A percentile compares a stretch with the other conserved stretches of the same genome.
Evolutionary conservation across 2,329 filamentous ascomycete genomes (phyloP).

Genomic region (Fusarium transvaalense): DNA sequence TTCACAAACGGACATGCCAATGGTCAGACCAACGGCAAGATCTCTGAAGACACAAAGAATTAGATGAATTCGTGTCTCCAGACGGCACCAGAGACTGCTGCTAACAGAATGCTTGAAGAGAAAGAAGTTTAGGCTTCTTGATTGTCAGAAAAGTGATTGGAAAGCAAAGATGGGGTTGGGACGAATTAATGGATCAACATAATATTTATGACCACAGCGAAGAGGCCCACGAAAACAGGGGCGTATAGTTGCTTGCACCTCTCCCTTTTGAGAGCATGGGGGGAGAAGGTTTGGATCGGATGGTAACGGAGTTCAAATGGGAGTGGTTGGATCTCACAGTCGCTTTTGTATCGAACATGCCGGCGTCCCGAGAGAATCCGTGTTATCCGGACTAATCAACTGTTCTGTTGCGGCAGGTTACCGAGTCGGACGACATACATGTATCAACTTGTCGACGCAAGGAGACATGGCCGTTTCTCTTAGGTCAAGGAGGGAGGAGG

Average conservation of each 20-base stretch:
- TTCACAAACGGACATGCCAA: slow-evolving; percentile 29
- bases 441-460: background rate
- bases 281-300: slow-evolving; percentile 15
- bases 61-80: slow-evolving; percentile 13
- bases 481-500: background rate
- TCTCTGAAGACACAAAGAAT: slow-evolving; percentile 30
- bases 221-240: slow-evolving; percentile 17
- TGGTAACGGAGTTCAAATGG: slow-evolving; percentile 34
- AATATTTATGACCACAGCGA: slow-evolving; percentile 39
- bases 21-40: slow-evolving; percentile 36
- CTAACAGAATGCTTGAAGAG: background rate
- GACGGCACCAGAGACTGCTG: slow-evolving; percentile 1
- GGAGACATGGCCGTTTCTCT: background rate
- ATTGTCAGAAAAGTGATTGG: background rate
- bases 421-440: slow-evolving; percentile 10
- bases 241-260: slow-evolving; percentile 32
- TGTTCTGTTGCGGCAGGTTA: slow-evolving; percentile 10
- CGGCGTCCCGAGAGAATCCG: slow-evolving; percentile 35
- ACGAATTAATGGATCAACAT: slow-evolving; percentile 44
- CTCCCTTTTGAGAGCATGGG: slow-evolving; percentile 22
- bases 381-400: slow-evolving; percentile 27
- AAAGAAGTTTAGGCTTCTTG: background rate
- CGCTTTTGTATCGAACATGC: slow-evolving; percentile 41
- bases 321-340: slow-evolving; percentile 32
- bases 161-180: slow-evolving; percentile 24